These are phyloP conservation scores for Ophiobolus disseminans DNA, from an alignment of 2,329 filamentous ascomycete genomes.

Conservation along the genomic window DNA sequence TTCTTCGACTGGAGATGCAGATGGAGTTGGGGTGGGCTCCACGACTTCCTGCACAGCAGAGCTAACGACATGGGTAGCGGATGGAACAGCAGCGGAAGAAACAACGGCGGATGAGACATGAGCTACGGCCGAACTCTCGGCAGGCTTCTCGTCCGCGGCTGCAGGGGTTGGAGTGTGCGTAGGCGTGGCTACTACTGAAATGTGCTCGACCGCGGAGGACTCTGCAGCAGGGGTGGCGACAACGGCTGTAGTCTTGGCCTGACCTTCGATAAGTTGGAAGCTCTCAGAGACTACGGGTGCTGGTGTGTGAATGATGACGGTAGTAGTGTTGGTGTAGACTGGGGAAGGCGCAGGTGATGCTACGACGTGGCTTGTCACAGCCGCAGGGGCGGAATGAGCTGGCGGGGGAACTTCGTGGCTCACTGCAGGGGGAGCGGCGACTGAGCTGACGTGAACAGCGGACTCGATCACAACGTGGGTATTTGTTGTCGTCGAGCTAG, in stretches of 20 bases:
- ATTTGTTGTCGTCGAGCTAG: neutral
- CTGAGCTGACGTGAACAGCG: neutral
- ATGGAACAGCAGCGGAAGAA: neutral
- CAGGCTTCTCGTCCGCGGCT: neutral
- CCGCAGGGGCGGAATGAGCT: neutral
- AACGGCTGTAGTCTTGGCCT: neutral
- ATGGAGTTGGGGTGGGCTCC: neutral
- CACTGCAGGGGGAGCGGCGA: neutral
- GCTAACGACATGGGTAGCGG: neutral
- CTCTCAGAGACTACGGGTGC: constrained; percentile 3
- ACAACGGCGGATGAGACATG: neutral
- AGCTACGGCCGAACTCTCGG: neutral
- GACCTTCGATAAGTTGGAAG: constrained; percentile 3
- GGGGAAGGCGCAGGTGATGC: neutral
- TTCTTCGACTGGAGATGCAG: constrained; percentile 1
- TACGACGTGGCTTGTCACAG: neutral
- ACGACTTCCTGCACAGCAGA: neutral
- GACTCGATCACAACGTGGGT: neutral
- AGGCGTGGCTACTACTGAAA: neutral
- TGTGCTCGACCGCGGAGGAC: neutral
- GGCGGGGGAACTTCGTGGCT: neutral
- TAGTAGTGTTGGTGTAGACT: neutral
- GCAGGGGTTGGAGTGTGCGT: neutral
- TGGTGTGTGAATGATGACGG: neutral
- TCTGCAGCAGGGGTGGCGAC: neutral